phyloP scores from a whole-genome alignment of 441 rosid species.

The Bruguiera hainesii region DNA sequence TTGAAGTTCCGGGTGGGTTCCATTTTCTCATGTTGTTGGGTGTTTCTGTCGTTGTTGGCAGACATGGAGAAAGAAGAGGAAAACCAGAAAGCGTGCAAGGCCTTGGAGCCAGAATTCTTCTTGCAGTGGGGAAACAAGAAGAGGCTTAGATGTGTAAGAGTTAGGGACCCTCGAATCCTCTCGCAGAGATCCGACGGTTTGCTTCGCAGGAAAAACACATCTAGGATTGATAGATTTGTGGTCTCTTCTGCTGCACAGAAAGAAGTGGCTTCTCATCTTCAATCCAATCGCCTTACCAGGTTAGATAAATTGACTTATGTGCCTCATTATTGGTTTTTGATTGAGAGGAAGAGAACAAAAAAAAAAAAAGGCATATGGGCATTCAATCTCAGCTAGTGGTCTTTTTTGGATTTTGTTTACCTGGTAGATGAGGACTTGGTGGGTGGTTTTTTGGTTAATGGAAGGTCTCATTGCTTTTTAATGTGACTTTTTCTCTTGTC shows the following conservation, averaged over 20 bases:
- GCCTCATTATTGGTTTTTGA: not conserved
- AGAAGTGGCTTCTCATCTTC: conserved; percentile 42
- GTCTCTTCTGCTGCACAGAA: conserved; percentile 35
- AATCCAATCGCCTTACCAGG: conserved; percentile 61
- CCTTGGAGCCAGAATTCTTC: conserved; percentile 54
- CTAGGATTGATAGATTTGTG: conserved; percentile 42
- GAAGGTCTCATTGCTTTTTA: not conserved
- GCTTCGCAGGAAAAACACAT: conserved; percentile 40
- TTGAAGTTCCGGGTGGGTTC: not conserved
- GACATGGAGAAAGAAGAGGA: conserved; percentile 51
- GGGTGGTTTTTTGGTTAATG: not conserved
- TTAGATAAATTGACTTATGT: conserved; percentile 12
- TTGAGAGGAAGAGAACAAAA: not conserved
- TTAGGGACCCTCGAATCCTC: conserved; percentile 49
- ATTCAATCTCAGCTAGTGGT: not conserved
- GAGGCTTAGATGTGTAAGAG: conserved; percentile 73
- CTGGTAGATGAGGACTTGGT: not conserved
- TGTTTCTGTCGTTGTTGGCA: conserved; percentile 10
- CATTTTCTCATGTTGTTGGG: not conserved
- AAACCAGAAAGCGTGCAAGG: conserved; percentile 39
- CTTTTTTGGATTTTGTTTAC: not conserved
- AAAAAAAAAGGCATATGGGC: not conserved
- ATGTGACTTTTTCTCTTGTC: not conserved
- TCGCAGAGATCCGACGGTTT: conserved; percentile 48
- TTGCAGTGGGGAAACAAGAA: conserved; percentile 75